These are phyloP conservation scores for Alternaria triticina DNA, from an alignment of 2,329 filamentous ascomycete genomes.

Conservation along the genomic window DNA sequence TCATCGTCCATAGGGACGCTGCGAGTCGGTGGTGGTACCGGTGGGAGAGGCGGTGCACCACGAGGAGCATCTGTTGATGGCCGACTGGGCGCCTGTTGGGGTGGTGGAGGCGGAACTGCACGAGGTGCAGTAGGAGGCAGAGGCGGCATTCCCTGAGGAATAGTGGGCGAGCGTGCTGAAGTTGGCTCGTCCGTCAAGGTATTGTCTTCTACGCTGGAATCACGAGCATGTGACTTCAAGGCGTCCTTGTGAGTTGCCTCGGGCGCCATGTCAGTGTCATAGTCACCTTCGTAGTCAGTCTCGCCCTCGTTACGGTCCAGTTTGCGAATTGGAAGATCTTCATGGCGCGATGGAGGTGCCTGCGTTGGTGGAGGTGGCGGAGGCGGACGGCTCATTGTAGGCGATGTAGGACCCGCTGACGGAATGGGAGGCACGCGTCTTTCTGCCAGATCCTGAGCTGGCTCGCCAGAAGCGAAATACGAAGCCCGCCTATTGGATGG, in stretches of 20 bases:
- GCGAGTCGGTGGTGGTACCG: constrained; percentile 70
- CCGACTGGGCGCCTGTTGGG: constrained; percentile 62
- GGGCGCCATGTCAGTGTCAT: constrained; percentile 97
- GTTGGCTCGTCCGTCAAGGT: constrained; percentile 63
- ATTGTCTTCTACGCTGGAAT: constrained; percentile 74
- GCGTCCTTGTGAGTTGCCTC: constrained; percentile 93
- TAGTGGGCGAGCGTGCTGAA: constrained; percentile 48
- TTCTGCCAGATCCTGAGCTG: constrained; percentile 31
- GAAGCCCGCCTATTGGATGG: constrained; percentile 48
- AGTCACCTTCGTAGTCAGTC: constrained; percentile 96
- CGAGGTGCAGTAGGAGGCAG: constrained; percentile 47
- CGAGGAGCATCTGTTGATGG: constrained; percentile 73
- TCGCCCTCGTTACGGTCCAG: constrained; percentile 77
- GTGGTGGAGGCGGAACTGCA: constrained; percentile 63
- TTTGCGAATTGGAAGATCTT: constrained; percentile 36
- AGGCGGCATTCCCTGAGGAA: constrained; percentile 43
- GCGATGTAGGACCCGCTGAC: constrained; percentile 44
- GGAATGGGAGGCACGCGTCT: constrained; percentile 62
- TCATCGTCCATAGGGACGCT: constrained; percentile 30
- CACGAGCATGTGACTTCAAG: constrained; percentile 78
- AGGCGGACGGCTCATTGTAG: constrained; percentile 48
- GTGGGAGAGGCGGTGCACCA: constrained; percentile 70
- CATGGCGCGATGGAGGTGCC: constrained; percentile 47
- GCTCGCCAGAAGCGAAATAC: constrained; percentile 50
- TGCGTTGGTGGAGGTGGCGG: constrained; percentile 56